These are phyloP conservation scores for Neurospora hispaniola DNA, from an alignment of 495 filamentous ascomycete species.

Conservation along the genomic window DNA sequence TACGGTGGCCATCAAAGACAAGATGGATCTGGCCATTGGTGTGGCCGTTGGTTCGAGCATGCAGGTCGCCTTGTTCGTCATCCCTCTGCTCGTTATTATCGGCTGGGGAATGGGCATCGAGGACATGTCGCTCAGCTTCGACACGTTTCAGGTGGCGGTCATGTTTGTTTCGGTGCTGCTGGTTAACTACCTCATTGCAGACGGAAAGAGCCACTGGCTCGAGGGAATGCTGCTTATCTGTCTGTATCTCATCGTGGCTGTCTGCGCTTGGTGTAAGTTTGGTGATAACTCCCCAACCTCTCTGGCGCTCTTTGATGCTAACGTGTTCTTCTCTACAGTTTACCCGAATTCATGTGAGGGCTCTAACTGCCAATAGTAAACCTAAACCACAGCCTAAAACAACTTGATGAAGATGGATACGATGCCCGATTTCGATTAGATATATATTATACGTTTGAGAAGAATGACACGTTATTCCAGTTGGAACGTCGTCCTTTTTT, in stretches of 20 bases:
- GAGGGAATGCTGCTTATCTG: constrained; percentile 67
- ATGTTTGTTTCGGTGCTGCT: constrained; percentile 69
- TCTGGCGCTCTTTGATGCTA: background rate
- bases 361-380: background rate
- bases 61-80: constrained; percentile 74
- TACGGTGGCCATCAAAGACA: constrained; percentile 78
- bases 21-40: constrained; percentile 81
- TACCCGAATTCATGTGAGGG: background rate
- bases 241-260: constrained; percentile 64
- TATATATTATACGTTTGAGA: background rate
- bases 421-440: background rate
- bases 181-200: constrained; percentile 73
- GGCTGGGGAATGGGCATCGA: constrained; percentile 68
- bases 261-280: constrained; percentile 41
- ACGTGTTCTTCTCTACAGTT: background rate
- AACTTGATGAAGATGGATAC: background rate
- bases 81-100: constrained; percentile 67
- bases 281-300: background rate
- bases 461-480: background rate
- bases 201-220: constrained; percentile 53
- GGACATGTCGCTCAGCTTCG: constrained; percentile 66
- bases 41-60: constrained; percentile 78
- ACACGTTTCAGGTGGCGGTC: constrained; percentile 70
- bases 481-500: background rate
- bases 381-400: background rate